Evolutionary conservation across 148 eudicot species (phyloP).

Genomic region (Agrostemma githago): DNA sequence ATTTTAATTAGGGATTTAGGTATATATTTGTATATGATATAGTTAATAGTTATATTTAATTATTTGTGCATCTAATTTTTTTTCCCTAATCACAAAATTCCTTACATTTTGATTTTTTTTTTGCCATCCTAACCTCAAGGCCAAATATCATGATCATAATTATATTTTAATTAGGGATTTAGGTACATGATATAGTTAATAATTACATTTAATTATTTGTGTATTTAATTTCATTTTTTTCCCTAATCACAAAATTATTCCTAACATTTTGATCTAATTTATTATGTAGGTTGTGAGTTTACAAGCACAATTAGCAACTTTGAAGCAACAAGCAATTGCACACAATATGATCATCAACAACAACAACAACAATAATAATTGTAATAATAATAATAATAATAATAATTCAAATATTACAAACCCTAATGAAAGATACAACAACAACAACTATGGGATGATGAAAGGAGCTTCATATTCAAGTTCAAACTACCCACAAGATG

Average conservation of each 20-base stretch:
- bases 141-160: too few species aligned
- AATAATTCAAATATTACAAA: constrained; percentile 25
- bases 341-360: constrained; percentile 26
- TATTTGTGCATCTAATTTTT: too few species aligned
- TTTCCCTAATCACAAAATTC: too few species aligned
- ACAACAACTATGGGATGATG: constrained; percentile 8
- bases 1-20: too few species aligned
- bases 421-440: constrained; percentile 37
- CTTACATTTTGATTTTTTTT: too few species aligned
- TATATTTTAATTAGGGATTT: too few species aligned
- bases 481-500: constrained; percentile 43
- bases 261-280: neutral
- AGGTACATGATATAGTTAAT: too few species aligned
- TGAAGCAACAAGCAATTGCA: constrained; percentile 51
- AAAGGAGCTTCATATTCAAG: constrained; percentile 17
- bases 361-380: constrained; percentile 13
- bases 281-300: constrained; percentile 60
- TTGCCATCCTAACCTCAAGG: too few species aligned
- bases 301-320: constrained; percentile 59
- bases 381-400: constrained; percentile 12
- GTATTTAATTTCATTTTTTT: neutral
- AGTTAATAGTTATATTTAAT: too few species aligned
- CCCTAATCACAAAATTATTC: neutral
- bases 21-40: too few species aligned
- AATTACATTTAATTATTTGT: too few species aligned